A percentile compares a stretch with the other conserved stretches of the same genome.
Evolutionary conservation across 202 grass and related monocot species (phyloP).

Genomic region (Zizania palustris): DNA sequence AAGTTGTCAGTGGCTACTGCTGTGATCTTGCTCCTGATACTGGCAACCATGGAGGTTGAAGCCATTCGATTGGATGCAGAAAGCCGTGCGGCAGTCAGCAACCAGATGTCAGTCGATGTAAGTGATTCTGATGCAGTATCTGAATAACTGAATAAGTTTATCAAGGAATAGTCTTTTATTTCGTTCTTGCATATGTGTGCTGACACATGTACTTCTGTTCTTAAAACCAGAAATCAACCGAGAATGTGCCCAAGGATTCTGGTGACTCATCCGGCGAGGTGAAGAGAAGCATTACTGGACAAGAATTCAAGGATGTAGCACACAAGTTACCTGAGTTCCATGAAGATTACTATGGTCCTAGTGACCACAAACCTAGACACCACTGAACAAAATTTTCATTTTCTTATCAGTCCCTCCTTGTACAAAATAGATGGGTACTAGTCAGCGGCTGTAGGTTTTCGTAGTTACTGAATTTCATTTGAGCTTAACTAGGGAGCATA

Average conservation of each 20-base stretch:
- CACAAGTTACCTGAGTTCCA: conserved; percentile 68
- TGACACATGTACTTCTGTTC: conserved; percentile 21
- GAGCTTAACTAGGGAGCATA: conserved; percentile 12
- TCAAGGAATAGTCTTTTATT: neutral
- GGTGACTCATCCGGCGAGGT: neutral
- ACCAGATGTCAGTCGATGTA: conserved; percentile 39
- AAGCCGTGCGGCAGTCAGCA: conserved; percentile 31
- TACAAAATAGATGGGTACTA: conserved; percentile 1
- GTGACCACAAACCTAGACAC: conserved; percentile 75
- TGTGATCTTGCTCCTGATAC: conserved; percentile 27
- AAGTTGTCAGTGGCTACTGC: neutral
- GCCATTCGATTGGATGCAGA: conserved; percentile 59
- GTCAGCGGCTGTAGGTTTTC: conserved; percentile 29
- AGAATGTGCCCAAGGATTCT: conserved; percentile 23
- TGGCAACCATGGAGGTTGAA: conserved; percentile 19
- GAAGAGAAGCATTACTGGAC: conserved; percentile 36
- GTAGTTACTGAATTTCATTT: conserved; percentile 7
- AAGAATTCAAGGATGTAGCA: conserved; percentile 21
- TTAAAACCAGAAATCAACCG: conserved; percentile 37
- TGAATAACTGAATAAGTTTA: neutral
- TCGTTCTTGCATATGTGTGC: neutral
- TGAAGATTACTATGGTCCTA: conserved; percentile 82
- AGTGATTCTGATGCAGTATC: conserved; percentile 1
- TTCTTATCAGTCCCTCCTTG: neutral
- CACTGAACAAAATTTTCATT: conserved; percentile 43